Conservation (phyloP, 2,329 filamentous ascomycete species). For the Beauveria medogensis region DNA sequence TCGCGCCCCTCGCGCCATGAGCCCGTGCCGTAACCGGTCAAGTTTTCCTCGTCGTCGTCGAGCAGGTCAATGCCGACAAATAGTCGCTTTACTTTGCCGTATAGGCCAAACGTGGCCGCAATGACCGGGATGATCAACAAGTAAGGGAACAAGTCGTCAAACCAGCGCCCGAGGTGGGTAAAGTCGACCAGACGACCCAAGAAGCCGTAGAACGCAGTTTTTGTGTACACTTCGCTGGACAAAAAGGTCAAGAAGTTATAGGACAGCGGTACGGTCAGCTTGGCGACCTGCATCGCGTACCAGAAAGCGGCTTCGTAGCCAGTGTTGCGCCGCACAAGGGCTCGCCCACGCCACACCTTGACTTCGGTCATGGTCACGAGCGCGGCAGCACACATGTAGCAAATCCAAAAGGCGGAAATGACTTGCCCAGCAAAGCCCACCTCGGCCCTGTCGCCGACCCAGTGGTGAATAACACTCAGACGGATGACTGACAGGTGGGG, state of each 20-base stretch:
- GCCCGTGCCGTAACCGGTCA: constrained; percentile 62
- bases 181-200: constrained; percentile 76
- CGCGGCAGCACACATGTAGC: constrained; percentile 92
- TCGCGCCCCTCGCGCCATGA: constrained; percentile 88
- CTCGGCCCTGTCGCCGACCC: constrained; percentile 59
- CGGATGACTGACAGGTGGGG: constrained; percentile 65
- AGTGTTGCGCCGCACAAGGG: constrained; percentile 82
- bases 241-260: constrained; percentile 97
- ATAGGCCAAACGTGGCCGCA: constrained; percentile 82
- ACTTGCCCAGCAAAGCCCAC: constrained; percentile 83
- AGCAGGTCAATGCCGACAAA: constrained; percentile 71
- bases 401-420: constrained; percentile 78
- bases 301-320: constrained; percentile 91
- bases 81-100: constrained; percentile 70
- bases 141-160: constrained; percentile 82
- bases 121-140: constrained; percentile 79
- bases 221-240: constrained; percentile 59
- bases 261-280: constrained; percentile 81
- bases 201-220: constrained; percentile 82
- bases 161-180: constrained; percentile 72
- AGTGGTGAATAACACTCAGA: constrained; percentile 65
- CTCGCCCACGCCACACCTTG: constrained; percentile 94
- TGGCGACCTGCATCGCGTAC: constrained; percentile 89
- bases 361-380: constrained; percentile 84
- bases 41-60: constrained; percentile 64